Conservation (phyloP, 257 asterid genomes). For the Rubia yunnanensis region DNA sequence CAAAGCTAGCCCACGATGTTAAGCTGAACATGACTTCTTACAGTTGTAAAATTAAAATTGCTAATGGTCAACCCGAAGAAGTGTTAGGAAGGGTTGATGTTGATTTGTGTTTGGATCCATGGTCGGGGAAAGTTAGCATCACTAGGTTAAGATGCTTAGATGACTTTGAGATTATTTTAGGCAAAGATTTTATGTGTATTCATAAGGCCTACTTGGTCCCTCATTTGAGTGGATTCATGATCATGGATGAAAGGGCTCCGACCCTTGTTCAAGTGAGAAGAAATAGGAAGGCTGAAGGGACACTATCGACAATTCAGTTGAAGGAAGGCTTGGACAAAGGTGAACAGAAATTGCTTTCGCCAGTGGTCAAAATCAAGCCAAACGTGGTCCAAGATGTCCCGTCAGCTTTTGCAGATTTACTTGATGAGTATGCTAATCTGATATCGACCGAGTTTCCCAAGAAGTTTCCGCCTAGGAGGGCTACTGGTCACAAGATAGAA, state of each 20-base stretch:
- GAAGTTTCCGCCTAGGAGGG: neutral
- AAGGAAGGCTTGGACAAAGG: neutral
- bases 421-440: neutral
- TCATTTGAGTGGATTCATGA: neutral
- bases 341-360: neutral
- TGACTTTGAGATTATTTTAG: too few species aligned
- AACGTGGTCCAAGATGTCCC: neutral
- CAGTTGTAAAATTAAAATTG: too few species aligned
- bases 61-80: too few species aligned
- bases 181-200: too few species aligned
- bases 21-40: too few species aligned
- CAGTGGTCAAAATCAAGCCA: neutral
- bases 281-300: neutral
- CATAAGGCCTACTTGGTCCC: neutral
- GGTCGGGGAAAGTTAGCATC: too few species aligned
- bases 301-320: neutral
- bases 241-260: neutral
- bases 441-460: neutral
- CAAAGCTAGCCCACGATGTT: too few species aligned
- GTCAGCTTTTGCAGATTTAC: neutral
- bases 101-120: too few species aligned
- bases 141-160: too few species aligned
- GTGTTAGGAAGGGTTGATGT: too few species aligned
- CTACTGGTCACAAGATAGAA: neutral
- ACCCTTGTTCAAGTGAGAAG: neutral